phyloP scores from a whole-genome alignment of 192 early-diverging fungal species.

The Backusella tuberculispora region DNA sequence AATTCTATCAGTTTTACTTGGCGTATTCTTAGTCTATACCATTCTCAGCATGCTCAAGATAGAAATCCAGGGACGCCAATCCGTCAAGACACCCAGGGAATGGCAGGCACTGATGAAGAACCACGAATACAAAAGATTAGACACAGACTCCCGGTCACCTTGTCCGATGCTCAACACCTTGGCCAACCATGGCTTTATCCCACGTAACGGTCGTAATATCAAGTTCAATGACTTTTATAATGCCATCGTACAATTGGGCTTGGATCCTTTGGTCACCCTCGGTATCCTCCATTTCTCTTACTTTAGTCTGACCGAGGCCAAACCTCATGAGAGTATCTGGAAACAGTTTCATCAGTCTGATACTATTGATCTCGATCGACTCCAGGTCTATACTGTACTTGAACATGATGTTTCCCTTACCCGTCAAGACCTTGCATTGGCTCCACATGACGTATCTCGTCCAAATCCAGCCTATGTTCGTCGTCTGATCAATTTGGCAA shows the following conservation, averaged over 20 bases:
- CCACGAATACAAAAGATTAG: not conserved
- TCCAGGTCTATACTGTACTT: not conserved
- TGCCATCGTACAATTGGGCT: not conserved
- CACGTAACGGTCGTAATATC: not conserved
- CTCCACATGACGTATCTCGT: not conserved
- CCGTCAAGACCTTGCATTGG: not conserved
- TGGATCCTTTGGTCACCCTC: not conserved
- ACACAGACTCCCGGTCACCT: slow-evolving; percentile 7
- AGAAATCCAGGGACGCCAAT: not conserved
- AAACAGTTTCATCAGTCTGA: not conserved
- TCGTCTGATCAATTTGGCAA: not conserved
- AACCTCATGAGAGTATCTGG: not conserved
- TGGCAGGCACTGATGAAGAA: slow-evolving; percentile 16
- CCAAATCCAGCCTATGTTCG: not conserved
- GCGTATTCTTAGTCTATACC: not conserved
- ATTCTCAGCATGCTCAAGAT: not conserved
- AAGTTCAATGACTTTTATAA: slow-evolving; percentile 5
- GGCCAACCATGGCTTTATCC: slow-evolving; percentile 27
- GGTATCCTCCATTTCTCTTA: not conserved
- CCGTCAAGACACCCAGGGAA: not conserved
- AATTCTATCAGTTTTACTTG: not conserved
- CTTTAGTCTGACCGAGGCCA: not conserved
- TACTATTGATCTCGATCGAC: not conserved
- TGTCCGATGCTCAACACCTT: slow-evolving; percentile 31
- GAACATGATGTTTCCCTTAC: slow-evolving; percentile 22